Conservation (phyloP, 495 filamentous ascomycete species). For the Trypethelium eluteriae region DNA sequence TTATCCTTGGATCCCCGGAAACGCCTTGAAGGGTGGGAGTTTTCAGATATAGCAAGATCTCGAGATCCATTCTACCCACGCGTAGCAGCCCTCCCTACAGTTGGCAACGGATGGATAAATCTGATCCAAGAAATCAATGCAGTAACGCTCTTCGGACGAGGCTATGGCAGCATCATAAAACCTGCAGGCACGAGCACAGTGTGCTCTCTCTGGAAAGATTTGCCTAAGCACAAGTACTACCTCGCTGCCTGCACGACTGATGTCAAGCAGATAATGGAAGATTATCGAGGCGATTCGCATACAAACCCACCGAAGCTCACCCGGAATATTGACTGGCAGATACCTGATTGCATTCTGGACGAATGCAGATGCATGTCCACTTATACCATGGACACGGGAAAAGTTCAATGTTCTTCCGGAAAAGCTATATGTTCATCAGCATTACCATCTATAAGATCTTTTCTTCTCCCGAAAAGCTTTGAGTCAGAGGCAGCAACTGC, state of each 20-base stretch:
- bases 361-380: neutral
- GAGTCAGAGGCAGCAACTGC: no score
- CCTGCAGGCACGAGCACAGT: conserved; percentile 13
- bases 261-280: conserved; percentile 26
- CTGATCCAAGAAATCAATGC: conserved; percentile 32
- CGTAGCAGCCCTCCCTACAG: conserved; percentile 23
- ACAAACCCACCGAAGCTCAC: neutral
- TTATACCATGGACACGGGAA: neutral
- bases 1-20: conserved; percentile 8
- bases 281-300: neutral
- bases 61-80: conserved; percentile 28
- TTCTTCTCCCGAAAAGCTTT: neutral
- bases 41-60: conserved; percentile 29
- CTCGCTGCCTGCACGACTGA: conserved; percentile 27
- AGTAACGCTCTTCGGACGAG: conserved; percentile 34
- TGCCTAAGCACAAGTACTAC: conserved; percentile 28
- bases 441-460: neutral
- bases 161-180: conserved; percentile 34
- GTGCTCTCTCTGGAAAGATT: conserved; percentile 22
- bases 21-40: conserved; percentile 36
- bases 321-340: neutral
- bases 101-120: conserved; percentile 35
- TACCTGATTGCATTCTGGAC: neutral
- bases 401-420: neutral
- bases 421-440: neutral